A percentile compares a stretch with the other conserved stretches of the same genome.
phyloP scores from a whole-genome alignment of 306 rosid species.

The Fragaria ananassa region DNA sequence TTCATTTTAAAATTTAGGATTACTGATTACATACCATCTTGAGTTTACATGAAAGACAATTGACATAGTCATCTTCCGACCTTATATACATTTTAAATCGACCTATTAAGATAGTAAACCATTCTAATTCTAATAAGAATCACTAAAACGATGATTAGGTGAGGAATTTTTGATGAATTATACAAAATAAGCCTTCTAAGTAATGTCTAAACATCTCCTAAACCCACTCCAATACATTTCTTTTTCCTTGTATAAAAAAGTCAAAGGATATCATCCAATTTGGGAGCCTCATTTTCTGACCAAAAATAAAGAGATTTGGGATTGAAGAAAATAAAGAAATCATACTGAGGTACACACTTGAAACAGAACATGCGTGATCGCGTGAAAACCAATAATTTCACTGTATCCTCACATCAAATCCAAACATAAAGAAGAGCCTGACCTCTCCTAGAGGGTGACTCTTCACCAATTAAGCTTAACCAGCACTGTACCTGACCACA shows the following conservation, averaged over 20 bases:
- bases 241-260: not conserved
- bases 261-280: not conserved
- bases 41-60: no score
- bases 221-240: no score
- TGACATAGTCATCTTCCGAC: no score
- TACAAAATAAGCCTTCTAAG: no score
- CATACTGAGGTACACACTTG: not conserved
- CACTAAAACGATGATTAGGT: no score
- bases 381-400: slow-evolving; percentile 5
- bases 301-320: not conserved
- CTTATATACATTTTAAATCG: no score
- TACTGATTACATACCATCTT: no score
- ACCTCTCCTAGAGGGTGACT: slow-evolving; percentile 23
- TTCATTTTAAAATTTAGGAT: no score
- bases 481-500: not conserved
- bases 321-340: not conserved
- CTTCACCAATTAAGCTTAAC: slow-evolving; percentile 10
- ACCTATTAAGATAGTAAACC: no score
- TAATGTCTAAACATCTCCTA: no score
- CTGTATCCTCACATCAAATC: not conserved
- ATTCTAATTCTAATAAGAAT: no score
- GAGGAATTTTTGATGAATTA: no score
- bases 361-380: not conserved
- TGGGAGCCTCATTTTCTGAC: not conserved
- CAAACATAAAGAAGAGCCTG: slow-evolving; percentile 20